phyloP scores from a whole-genome alignment of 2,329 filamentous ascomycete genomes.

The Hypoxylon sp. region DNA sequence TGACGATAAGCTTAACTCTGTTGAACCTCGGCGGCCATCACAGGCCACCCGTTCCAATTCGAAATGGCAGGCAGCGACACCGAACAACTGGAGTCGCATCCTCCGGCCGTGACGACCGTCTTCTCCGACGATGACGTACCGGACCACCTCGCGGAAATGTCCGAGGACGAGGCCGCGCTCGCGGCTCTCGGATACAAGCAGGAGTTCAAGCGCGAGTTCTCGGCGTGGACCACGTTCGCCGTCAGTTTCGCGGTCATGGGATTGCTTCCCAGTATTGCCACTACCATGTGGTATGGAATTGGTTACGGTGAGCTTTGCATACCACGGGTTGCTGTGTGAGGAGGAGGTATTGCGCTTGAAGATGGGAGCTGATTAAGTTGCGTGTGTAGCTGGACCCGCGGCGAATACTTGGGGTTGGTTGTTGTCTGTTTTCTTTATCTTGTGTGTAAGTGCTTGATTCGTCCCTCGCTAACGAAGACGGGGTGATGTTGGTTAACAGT shows the following conservation, averaged over 20 bases:
- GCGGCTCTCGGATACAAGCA: conserved; percentile 67
- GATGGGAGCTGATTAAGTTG: too few relatives aligned
- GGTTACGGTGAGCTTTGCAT: conserved; percentile 48
- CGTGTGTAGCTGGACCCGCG: conserved; percentile 45
- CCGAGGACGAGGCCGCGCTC: conserved; percentile 66
- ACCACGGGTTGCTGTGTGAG: not conserved
- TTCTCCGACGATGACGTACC: conserved; percentile 42
- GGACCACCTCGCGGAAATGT: conserved; percentile 44
- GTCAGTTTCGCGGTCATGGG: conserved; percentile 78
- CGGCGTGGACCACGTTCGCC: conserved; percentile 77
- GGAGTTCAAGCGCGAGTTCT: conserved; percentile 71
- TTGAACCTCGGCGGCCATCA: not conserved
- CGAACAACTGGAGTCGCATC: conserved; percentile 13
- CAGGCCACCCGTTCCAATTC: not conserved
- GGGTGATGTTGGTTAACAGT: too few relatives aligned
- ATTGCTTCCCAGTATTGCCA: conserved; percentile 74
- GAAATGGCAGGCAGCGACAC: conserved; percentile 13
- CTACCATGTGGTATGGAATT: conserved; percentile 75
- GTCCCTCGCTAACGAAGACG: too few relatives aligned
- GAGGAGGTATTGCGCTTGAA: conserved; percentile 8
- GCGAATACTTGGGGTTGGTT: conserved; percentile 83
- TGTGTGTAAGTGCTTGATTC: conserved; percentile 62
- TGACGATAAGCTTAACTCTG: conserved; percentile 1
- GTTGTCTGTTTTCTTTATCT: conserved; percentile 75
- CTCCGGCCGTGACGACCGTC: conserved; percentile 43